phyloP scores from a whole-genome alignment of 2,329 filamentous ascomycete species.

The Calonectria ilicicola region DNA sequence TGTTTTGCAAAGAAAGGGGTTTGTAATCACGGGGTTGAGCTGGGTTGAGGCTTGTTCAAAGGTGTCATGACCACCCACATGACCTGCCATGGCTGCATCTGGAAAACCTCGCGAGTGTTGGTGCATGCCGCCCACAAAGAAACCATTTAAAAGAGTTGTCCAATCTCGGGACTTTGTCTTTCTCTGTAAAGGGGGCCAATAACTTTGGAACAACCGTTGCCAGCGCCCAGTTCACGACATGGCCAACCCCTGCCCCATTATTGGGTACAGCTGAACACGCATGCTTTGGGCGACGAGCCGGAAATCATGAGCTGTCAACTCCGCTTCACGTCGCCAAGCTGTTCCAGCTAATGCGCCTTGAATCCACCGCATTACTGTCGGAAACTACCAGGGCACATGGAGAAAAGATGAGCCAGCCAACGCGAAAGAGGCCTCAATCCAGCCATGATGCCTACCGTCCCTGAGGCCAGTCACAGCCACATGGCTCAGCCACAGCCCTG shows the following conservation, averaged over 20 bases:
- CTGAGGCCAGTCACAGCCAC: slow-evolving; percentile 33
- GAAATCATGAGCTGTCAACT: not conserved
- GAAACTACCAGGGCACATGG: not conserved
- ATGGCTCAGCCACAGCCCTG: slow-evolving; percentile 15
- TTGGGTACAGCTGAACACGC: not conserved
- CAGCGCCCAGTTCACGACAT: too few relatives aligned
- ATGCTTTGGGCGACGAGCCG: not conserved
- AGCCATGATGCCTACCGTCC: too few relatives aligned
- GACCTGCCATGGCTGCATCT: not conserved
- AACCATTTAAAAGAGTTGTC: not conserved
- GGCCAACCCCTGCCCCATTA: too few relatives aligned
- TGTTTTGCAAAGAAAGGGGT: too few relatives aligned
- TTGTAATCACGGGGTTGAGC: not conserved
- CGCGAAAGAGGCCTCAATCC: not conserved
- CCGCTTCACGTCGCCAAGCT: not conserved
- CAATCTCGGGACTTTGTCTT: not conserved
- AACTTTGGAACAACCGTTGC: not conserved
- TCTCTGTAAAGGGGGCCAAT: not conserved
- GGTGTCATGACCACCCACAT: not conserved
- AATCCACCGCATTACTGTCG: not conserved
- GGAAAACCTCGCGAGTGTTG: not conserved
- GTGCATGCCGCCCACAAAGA: not conserved
- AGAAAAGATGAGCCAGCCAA: not conserved
- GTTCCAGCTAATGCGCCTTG: not conserved
- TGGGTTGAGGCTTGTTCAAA: not conserved